A percentile compares a stretch with the other conserved stretches of the same genome.
phyloP scores from a whole-genome alignment of 306 rosid genomes.

The Prunus dulcis region DNA sequence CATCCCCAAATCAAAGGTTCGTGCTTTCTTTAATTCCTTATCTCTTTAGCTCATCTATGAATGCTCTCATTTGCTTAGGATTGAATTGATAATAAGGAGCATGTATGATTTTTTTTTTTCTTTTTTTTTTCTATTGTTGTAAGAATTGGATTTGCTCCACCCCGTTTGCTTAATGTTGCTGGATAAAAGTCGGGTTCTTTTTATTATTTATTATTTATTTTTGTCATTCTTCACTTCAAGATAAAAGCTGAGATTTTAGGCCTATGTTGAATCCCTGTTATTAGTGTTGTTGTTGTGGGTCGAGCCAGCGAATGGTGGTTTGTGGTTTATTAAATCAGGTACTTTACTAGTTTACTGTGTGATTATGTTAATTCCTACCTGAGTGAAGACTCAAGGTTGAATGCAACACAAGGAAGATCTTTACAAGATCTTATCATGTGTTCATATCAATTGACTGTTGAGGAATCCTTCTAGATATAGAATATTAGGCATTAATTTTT shows the following conservation, averaged over 20 bases:
- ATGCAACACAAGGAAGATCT: constrained; percentile 4
- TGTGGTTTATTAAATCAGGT: not conserved
- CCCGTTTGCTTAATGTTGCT: not conserved
- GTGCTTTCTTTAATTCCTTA: constrained; percentile 11
- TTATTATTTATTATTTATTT: not conserved
- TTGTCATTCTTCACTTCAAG: not conserved
- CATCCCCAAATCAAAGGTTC: constrained; percentile 88
- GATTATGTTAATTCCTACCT: not conserved
- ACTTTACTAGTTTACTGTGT: not conserved
- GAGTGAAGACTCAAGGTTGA: constrained; percentile 11
- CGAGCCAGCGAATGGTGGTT: constrained; percentile 2
- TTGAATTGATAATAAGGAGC: not conserved
- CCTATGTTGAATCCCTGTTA: not conserved
- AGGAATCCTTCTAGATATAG: constrained; percentile 19
- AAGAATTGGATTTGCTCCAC: not conserved
- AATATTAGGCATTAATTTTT: constrained; percentile 11
- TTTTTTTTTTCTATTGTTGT: not conserved
- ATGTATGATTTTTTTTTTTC: not conserved
- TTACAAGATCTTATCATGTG: constrained; percentile 7
- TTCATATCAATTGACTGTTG: not conserved
- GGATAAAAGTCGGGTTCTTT: not conserved
- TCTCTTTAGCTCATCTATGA: not conserved
- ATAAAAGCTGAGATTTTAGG: not conserved
- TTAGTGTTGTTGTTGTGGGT: not conserved
- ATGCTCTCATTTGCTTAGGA: not conserved